Percentiles rank a stretch among this genome's conserved stretches.
Evolutionary conservation across 768 basidiomycete species (phyloP).

Genomic region (Boletus barrowsii): DNA sequence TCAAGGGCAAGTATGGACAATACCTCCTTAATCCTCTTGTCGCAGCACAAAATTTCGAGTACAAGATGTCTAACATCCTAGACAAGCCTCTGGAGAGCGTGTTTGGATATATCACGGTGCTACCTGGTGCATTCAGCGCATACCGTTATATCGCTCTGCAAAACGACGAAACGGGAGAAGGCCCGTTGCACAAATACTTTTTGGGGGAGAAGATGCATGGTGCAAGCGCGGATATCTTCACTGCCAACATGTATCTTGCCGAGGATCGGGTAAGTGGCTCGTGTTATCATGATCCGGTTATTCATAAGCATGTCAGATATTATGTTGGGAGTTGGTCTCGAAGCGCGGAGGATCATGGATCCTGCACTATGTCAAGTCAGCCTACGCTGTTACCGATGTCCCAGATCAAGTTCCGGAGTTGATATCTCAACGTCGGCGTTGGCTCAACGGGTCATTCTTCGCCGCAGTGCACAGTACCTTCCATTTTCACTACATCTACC

Average conservation of each 20-base stretch:
- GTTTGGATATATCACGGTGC: conserved; percentile 92
- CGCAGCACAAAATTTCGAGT: conserved; percentile 92
- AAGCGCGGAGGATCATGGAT: conserved; percentile 90
- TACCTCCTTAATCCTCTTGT: conserved; percentile 84
- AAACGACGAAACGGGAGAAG: conserved; percentile 79
- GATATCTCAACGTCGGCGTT: conserved; percentile 91
- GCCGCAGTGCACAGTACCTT: conserved; percentile 89
- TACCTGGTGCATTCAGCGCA: conserved; percentile 91
- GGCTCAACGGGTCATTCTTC: conserved; percentile 99
- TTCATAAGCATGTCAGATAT: conserved; percentile 51
- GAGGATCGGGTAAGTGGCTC: conserved; percentile 66
- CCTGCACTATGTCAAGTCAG: conserved; percentile 94
- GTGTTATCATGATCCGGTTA: not conserved
- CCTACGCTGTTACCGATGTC: conserved; percentile 90
- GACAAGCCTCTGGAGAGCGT: conserved; percentile 89
- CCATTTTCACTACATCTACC: conserved; percentile 94
- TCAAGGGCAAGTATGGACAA: conserved; percentile 80
- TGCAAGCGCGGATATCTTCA: conserved; percentile 86
- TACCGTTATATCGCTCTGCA: conserved; percentile 89
- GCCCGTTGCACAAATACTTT: conserved; percentile 94
- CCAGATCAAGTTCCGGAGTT: conserved; percentile 94
- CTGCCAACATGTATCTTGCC: conserved; percentile 94
- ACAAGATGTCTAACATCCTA: conserved; percentile 91
- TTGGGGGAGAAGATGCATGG: conserved; percentile 94
- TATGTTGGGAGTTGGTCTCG: conserved; percentile 98